Evolutionary conservation across 495 filamentous ascomycete genomes (phyloP), one percentile per base, ranked within the genome.

Genomic region (Aspergillus carlsbadensis): DNA sequence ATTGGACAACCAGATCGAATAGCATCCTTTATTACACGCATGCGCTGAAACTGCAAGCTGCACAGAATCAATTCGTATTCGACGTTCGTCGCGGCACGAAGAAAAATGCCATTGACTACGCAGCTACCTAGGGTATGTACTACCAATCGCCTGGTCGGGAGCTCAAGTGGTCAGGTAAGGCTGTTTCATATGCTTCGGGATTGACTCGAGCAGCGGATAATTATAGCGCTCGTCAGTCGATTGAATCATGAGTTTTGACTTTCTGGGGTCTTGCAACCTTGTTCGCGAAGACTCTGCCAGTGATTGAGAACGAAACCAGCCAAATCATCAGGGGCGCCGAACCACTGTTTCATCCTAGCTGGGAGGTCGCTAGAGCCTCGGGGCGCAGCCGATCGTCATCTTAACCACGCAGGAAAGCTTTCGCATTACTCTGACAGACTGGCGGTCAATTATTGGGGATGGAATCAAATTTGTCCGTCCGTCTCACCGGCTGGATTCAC

Each of bases 321-420:
- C 52, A 60, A 52, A 47, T 60, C 24, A 52, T 60, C 57, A 56
- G 58, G 58, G 53, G 53, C 52, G 48, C 34, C 35, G 53, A 60
- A 53, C 58, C 58, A 60, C 58, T 60, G 58, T 60, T 60, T 60
- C 58, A 60, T 47, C 33, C 15, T 21, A 35, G 58, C 11, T 26
- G 46, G 40, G 26, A 56, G 48, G 53, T 56, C 33, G 44, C 52
- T 60, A 55, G 46, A 60, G 57, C 46, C 57, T 46, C 57, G 52
- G n/a, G 57, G 45, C 45, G 21, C 52, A 60, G 57, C 52, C 58
- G 58, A 60, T 60, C 58, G 44, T 60, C 58, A 60, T 60, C 43
- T 56, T 55, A 60, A 35, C 45, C 15, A 29, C 26, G 26, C 26
- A 29, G 46, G 10, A 43, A 18, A 20, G 18, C 29, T 20, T 49